phyloP scores from a whole-genome alignment of 192 early-diverging fungal species.

The Globomyces pollinis-pini region DNA sequence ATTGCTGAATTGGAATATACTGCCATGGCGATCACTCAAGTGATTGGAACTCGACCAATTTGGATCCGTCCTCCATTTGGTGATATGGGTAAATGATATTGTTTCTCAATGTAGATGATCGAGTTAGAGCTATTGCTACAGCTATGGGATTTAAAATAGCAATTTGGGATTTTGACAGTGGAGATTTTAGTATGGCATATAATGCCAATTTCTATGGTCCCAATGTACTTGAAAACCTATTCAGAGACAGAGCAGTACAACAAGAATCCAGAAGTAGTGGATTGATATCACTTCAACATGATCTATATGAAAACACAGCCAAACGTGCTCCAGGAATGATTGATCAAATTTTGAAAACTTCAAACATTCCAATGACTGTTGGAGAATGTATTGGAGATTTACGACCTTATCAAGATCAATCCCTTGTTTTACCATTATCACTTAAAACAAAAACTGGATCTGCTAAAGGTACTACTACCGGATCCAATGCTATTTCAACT shows the following conservation, averaged over 20 bases:
- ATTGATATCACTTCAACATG: slow-evolving; percentile 10
- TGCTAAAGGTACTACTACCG: too few species aligned
- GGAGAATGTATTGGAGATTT: not conserved
- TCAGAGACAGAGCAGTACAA: not conserved
- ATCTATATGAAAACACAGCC: not conserved
- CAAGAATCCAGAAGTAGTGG: not conserved
- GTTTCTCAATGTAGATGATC: slow-evolving; percentile 21
- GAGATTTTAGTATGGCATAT: slow-evolving; percentile 6
- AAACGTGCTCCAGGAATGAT: not conserved
- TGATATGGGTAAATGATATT: slow-evolving; percentile 37
- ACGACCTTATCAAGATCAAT: not conserved
- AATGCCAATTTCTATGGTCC: not conserved
- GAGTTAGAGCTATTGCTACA: slow-evolving; percentile 42
- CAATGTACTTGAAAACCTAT: not conserved
- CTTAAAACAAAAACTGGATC: too few species aligned
- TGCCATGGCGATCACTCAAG: slow-evolving; percentile 36
- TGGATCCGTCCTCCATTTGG: slow-evolving; percentile 63
- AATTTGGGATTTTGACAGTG: slow-evolving; percentile 23
- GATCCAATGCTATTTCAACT: too few species aligned
- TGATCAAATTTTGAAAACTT: not conserved
- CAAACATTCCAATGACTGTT: not conserved
- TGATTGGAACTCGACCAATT: slow-evolving; percentile 42
- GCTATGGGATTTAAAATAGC: slow-evolving; percentile 36
- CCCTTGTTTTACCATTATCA: not conserved
- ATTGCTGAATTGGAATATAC: slow-evolving; percentile 53